These are phyloP conservation scores for Saccharomycodes ludwigii DNA, from an alignment of 805 yeast species.

Conservation along the genomic window DNA sequence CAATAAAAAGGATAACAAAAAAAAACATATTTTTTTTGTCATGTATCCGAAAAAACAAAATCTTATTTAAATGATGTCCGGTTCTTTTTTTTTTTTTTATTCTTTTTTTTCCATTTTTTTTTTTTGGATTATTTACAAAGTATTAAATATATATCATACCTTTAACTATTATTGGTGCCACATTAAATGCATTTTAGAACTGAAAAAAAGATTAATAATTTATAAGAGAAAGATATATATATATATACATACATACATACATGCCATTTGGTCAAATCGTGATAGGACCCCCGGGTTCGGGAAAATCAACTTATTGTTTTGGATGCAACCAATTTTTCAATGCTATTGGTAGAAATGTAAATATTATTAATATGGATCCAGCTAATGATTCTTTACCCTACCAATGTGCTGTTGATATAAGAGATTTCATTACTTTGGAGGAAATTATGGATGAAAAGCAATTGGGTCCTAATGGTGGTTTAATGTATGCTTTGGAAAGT, in stretches of 20 bases:
- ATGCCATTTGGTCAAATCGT: conserved; percentile 81
- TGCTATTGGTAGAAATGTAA: conserved; percentile 83
- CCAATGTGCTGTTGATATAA: conserved; percentile 63
- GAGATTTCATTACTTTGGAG: conserved; percentile 65
- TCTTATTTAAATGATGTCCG: not conserved
- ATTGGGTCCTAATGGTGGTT: conserved; percentile 82
- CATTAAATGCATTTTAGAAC: too few relatives aligned
- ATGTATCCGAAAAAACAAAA: not conserved
- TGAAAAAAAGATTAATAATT: not conserved
- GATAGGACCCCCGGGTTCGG: conserved; percentile 97
- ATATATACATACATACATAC: too few relatives aligned
- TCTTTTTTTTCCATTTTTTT: not conserved
- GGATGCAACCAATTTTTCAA: conserved; percentile 88
- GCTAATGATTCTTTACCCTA: conserved; percentile 68
- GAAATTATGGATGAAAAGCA: conserved; percentile 62
- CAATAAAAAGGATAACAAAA: not conserved
- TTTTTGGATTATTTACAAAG: not conserved
- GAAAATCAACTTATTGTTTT: conserved; percentile 88
- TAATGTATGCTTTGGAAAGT: conserved; percentile 75
- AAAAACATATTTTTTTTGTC: not conserved
- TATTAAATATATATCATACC: too few relatives aligned
- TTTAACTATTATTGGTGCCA: too few relatives aligned
- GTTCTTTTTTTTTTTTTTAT: not conserved
- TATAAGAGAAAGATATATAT: too few relatives aligned
- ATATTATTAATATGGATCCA: conserved; percentile 85